Percentiles rank a stretch among this genome's conserved stretches.
Conservation (phyloP, 2,329 filamentous ascomycete species). For the Thielaviopsis euricoi region DNA sequence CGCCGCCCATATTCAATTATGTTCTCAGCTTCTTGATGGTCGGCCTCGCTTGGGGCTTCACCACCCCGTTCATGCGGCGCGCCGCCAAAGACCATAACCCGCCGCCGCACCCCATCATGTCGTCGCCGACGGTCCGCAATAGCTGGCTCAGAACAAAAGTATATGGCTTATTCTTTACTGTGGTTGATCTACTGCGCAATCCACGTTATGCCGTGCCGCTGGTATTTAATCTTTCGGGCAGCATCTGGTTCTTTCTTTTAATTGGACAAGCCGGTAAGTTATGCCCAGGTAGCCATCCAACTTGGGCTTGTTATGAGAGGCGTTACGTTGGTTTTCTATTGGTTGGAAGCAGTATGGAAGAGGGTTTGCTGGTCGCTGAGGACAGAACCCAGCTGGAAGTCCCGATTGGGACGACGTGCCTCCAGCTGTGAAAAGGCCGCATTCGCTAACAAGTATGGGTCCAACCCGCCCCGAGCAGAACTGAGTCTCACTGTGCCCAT, state of each 20-base stretch:
- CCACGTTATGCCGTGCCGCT: conserved; percentile 75
- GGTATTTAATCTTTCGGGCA: conserved; percentile 77
- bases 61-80: conserved; percentile 77
- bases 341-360: not conserved
- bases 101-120: conserved; percentile 38
- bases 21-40: conserved; percentile 80
- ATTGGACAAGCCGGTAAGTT: conserved; percentile 77
- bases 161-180: conserved; percentile 53
- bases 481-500: conserved; percentile 87
- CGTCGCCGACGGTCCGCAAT: conserved; percentile 30
- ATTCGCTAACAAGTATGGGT: not conserved
- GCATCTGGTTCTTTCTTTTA: conserved; percentile 89
- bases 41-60: conserved; percentile 83
- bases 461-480: conserved; percentile 34
- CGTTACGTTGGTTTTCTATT: not conserved
- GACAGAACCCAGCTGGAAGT: not conserved
- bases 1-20: conserved; percentile 56
- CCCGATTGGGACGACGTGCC: not conserved
- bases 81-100: conserved; percentile 64
- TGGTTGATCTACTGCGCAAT: conserved; percentile 61
- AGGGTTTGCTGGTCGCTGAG: not conserved
- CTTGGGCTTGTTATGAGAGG: too few relatives aligned
- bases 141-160: conserved; percentile 48
- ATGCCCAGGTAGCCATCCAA: too few relatives aligned
- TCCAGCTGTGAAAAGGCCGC: not conserved